Evolutionary conservation across 2,329 filamentous ascomycete genomes (phyloP), one percentile per base, ranked within the genome.

Genomic region (Phialemoniopsis sp.): DNA sequence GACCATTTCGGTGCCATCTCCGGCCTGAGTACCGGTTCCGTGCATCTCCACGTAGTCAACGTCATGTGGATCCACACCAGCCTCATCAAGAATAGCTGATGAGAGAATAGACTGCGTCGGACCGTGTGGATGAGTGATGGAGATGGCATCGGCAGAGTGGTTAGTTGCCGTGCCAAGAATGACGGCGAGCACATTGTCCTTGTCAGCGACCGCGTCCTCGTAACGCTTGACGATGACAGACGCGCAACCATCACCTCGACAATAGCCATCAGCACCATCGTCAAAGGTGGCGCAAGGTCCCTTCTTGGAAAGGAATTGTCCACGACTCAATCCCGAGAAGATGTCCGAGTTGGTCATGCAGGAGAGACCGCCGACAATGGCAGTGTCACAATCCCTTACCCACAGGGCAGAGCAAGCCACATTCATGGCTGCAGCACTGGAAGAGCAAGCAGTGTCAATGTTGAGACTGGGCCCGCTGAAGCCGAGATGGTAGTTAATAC

Each of bases 31-130:
- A 26, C 89, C 89, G 3, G 89, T 95, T 13, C 87, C 89, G 58
- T 95, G 88, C 82, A 93, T 89, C 62, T 94, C 89, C 8, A 95
- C 82, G 53, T 91, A 94, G 59, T 81, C 81, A 36, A 95, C 75
- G 46, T 90, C 85, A 37, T 80, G 73, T 2, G 87, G 84, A 52
- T 90, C 82, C 16, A 93, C 74, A 42, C 84, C 82, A 32, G 86
- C 82, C 32, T 86, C 77, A 35, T 83, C 76, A 2, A 93, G 70
- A 19, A 93, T 80, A 30, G 78, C 71, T 40, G 77, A 76, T 52
- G 85, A 91, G 10, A 93, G 66, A 35, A 76, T 69, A 12, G 85
- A 79, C 59, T 94, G 89, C 0, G 85, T 84, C 13, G 79, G 83
- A 4, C 80, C 85, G 57, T 93, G 87, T 2, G 89, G 89, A 42